Base-by-base conservation (phyloP, 2,329 filamentous ascomycete genomes). In the Stemphylium beticola region DNA sequence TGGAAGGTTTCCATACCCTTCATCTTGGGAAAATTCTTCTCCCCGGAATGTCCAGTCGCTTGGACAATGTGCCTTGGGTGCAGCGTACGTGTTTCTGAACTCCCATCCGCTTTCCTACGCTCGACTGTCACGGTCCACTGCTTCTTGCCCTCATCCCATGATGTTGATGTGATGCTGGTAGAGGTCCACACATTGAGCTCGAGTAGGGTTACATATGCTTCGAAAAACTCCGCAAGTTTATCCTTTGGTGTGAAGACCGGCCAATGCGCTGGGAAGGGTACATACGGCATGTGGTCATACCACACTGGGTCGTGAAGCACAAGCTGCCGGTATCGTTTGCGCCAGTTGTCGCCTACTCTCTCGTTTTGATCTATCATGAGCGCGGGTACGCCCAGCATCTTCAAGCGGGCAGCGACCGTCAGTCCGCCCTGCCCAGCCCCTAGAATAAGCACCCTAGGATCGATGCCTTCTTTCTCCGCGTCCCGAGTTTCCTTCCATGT, bases 391-490 rank as follows among this genome's bases (percentile, higher is more conserved):
- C 75, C 74, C 9, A 82, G 65, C 34, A 79, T 77, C 57, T 78
- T 71, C 12, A 81, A 62, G 3, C 79, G 72, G 14, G 77, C 80
- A 14, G 76, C 78, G 3, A 73, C 67, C 20, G 75, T 74, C 1
- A 82, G 67, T 0, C 80, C 79, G 22, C 74, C 74, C 58, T 81
- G 79, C 3, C 79, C 79, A 20, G 74, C 76, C 12, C 79, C 70
- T 14, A 73, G 62, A 40, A 72, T 70, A 39, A 73, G 46, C 4
- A 73, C 70, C 9, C 40, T 68, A 2, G 70, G 70, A 24, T 73
- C 67, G 12, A 62, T 60, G 15, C 56, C 60, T 24, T 67, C 59
- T 7, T 51, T 58, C 45, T 73, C 69, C 2, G 64, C 67, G n/a
- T 71, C 66, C 9, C 70, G 61, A 24, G 37, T 62, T 48, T 73